Conservation (phyloP, 768 basidiomycete species). For the Pisolithus orientalis region DNA sequence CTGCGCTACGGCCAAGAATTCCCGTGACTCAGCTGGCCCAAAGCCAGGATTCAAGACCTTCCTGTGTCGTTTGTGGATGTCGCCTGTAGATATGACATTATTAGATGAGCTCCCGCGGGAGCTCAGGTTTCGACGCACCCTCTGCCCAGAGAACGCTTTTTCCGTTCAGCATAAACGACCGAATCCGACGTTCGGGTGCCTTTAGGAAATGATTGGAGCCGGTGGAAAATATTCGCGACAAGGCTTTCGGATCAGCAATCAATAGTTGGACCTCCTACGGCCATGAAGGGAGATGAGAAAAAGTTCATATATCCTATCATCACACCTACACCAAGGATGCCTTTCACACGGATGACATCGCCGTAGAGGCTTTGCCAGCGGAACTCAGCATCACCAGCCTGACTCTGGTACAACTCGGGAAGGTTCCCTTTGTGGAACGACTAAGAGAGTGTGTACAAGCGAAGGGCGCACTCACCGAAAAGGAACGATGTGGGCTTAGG, state of each 20-base stretch:
- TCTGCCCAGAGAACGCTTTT: constrained; percentile 35
- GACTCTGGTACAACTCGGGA: constrained; percentile 20
- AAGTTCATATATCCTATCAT: not conserved
- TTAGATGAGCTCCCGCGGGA: constrained; percentile 7
- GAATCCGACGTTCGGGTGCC: constrained; percentile 17
- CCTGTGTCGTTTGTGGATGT: constrained; percentile 48
- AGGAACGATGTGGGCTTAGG: not conserved
- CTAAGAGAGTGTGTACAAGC: not conserved
- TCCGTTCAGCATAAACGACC: constrained; percentile 20
- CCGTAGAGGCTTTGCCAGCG: constrained; percentile 28
- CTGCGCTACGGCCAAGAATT: constrained; percentile 45
- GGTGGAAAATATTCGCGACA: constrained; percentile 34
- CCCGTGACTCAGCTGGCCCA: constrained; percentile 43
- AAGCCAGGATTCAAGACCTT: constrained; percentile 53
- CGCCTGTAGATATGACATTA: constrained; percentile 15
- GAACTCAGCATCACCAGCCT: constrained; percentile 21
- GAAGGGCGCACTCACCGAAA: not conserved
- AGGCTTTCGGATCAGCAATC: constrained; percentile 42
- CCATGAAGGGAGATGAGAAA: constrained; percentile 6
- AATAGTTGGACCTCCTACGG: constrained; percentile 38
- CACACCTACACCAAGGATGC: constrained; percentile 9
- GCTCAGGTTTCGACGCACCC: constrained; percentile 20
- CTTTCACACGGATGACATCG: constrained; percentile 12
- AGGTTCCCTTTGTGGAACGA: constrained; percentile 20
- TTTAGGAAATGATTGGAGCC: constrained; percentile 39